Conservation (phyloP, 805 yeast species). For the Pichia cabralensis region DNA sequence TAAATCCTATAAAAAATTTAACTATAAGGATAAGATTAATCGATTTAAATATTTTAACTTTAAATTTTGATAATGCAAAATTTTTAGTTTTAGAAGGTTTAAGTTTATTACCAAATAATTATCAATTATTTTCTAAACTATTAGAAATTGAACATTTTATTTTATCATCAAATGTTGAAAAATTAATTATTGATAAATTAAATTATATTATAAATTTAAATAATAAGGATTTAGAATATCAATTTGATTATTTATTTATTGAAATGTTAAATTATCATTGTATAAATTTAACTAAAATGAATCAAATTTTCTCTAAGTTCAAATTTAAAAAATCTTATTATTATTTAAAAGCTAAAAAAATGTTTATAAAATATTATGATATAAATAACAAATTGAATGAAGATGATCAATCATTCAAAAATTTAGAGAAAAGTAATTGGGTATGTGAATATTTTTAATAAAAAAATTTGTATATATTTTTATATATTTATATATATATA, state of each 20-base stretch:
- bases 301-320: slow-evolving; percentile 20
- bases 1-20: slow-evolving; percentile 21
- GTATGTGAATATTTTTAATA: slow-evolving; percentile 11
- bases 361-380: slow-evolving; percentile 14
- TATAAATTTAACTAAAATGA: slow-evolving; percentile 14
- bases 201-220: slow-evolving; percentile 1
- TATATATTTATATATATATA: background rate
- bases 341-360: slow-evolving; percentile 20
- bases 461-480: background rate
- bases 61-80: slow-evolving; percentile 30
- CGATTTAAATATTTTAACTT: slow-evolving; percentile 33
- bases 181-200: slow-evolving; percentile 4
- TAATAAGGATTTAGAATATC: slow-evolving; percentile 14
- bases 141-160: slow-evolving; percentile 29
- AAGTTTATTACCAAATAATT: slow-evolving; percentile 24
- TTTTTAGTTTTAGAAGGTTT: slow-evolving; percentile 19
- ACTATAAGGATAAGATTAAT: slow-evolving; percentile 30
- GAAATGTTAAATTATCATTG: slow-evolving; percentile 23
- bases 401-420: too few species aligned
- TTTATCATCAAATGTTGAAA: slow-evolving; percentile 16
- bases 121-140: slow-evolving; percentile 33
- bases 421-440: background rate
- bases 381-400: background rate
- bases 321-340: slow-evolving; percentile 11
- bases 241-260: slow-evolving; percentile 28